Conservation (phyloP, 1,284 basidiomycete species). For the Pyrrhoderma lamaoense region DNA sequence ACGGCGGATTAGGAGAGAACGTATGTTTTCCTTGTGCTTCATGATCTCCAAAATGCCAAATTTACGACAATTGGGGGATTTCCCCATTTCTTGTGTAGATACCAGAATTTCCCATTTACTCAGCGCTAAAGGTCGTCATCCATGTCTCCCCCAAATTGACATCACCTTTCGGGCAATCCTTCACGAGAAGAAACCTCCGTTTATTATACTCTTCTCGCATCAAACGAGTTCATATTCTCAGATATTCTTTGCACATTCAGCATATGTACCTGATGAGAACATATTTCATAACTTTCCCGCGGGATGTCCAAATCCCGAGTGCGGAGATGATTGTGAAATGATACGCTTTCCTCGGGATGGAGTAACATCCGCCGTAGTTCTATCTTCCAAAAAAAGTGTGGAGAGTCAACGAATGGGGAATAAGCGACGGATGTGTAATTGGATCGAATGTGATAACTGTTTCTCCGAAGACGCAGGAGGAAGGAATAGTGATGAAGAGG, state of each 20-base stretch:
- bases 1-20: conserved; percentile 56
- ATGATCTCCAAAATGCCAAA: too few species aligned
- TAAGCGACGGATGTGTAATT: conserved; percentile 61
- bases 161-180: conserved; percentile 64
- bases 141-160: conserved; percentile 73
- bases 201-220: conserved; percentile 67
- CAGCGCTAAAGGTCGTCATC: conserved; percentile 55
- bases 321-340: conserved; percentile 73
- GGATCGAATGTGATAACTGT: conserved; percentile 61
- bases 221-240: conserved; percentile 72
- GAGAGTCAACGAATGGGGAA: conserved; percentile 36
- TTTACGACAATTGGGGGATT: conserved; percentile 1
- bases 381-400: conserved; percentile 47
- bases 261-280: conserved; percentile 61
- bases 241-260: conserved; percentile 63
- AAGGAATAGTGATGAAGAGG: background rate
- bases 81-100: conserved; percentile 33
- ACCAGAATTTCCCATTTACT: conserved; percentile 59
- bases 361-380: conserved; percentile 47
- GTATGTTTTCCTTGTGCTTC: conserved; percentile 31
- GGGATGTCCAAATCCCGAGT: conserved; percentile 67
- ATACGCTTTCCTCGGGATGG: conserved; percentile 65
- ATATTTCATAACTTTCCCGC: conserved; percentile 69
- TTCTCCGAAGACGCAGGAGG: conserved; percentile 40
- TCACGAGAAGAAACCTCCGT: conserved; percentile 63